Evolutionary conservation across 1,139 yeast species (phyloP), one percentile per base, ranked within the genome.

Genomic region (Lodderomyces margitis): DNA sequence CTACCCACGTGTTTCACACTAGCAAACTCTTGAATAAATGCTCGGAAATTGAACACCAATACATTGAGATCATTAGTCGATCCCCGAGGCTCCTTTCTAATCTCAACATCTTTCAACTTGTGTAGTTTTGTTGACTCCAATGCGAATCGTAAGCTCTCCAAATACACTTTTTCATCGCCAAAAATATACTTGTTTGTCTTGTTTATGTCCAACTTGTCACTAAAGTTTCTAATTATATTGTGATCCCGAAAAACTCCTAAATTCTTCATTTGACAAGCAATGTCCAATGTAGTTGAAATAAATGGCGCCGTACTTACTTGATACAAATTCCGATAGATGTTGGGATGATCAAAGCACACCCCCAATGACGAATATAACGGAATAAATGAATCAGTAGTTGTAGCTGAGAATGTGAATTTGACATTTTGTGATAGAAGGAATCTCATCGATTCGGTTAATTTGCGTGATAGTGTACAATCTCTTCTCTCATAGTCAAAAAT

Each of bases 341-440:
- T 79, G 1, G 85, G 80, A 54, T 81, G 87, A 9, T 57, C 49
- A 27, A 66, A 57, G 25, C 72, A 68, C 16, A 64, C 46, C n/a
- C 66, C 74, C 39, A 80, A 56, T 1, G 81, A 56, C 1, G 80
- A 67, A 46, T 60, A 60, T 17, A 78, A 46, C 2, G 79, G 78
- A 2, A 73, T 58, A 38, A 73, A 62, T 47, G 69, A 76, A 51
- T 75, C 80, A 37, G 64, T 62, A 2, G 69, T 49, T 0, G 80
- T 62, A 0, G 80, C 83, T 19, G 70, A 55, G 34, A 80, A 62
- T 0, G 79, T 70, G 2, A 80, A 46, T 49, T 79, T 80, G 32
- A 76, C 79, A 48, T 78, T 72, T 27, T 58, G 45, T 1, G 57
- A 51, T 4, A 74, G 50, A 19, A 79, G 50, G 1, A 52, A 52